Base-by-base conservation (phyloP, 2,329 filamentous ascomycete species). In the Pyrenochaeta sp. region DNA sequence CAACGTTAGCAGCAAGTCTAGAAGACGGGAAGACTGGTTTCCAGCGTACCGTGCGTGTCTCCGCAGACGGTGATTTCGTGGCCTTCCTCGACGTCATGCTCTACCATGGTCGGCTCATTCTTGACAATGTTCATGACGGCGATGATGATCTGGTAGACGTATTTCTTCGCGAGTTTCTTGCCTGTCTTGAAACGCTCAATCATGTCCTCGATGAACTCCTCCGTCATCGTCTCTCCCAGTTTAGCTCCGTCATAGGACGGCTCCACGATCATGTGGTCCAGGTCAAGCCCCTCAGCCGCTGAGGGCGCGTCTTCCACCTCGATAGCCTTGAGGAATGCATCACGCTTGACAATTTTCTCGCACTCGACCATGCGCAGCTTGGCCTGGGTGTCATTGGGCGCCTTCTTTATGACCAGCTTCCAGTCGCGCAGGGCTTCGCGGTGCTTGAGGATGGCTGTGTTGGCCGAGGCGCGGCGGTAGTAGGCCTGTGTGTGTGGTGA, bases 191-290 rank as follows among this genome's bases (percentile, higher is more conserved):
- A 99, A 21, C 94, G 81, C 71, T 94, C 83, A 43, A 90, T 93
- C 93, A 97, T 96, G 75, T 99, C 93, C 61, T 95, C 89, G 61
- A 99, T 89, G 67, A 99, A 99, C 63, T 96, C 93, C 58, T 93
- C 84, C 1, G 93, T 96, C 91, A 99, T 99, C 69, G 88, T 81
- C 37, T 87, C 81, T 26, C 82, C 87, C 39, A 99, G 76, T 43
- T 80, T 81, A 15, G 85, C 87, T 49, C 94, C 94, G 65, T 99
- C 94, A 65, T 99, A 99, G 41, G 81, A 81, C 15, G 85, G 76
- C 51, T 96, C 92, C 13, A 99, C 85, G 8, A 78, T 77, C 73
- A 99, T 96, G 41, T 86, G 82, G 48, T 94, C 90, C 47, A 99
- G 72, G 65, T 97, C 90, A 51, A 99, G 80, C 2, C 89, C 93